phyloP scores from a whole-genome alignment of 441 rosid genomes.

The Daphne laureola region DNA sequence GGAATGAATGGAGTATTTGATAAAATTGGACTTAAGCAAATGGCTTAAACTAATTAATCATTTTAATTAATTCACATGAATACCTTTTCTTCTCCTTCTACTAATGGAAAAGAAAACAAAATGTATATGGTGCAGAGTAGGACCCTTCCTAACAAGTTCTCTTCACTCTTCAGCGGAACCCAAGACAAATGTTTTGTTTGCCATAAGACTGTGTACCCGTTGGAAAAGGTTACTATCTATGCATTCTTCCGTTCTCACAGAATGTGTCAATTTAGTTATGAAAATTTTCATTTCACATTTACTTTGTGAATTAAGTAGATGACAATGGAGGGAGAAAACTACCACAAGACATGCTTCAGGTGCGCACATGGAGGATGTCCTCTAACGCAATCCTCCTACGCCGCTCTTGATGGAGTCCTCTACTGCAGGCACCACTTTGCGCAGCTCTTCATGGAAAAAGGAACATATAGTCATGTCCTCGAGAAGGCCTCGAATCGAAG shows the following conservation, averaged over 20 bases:
- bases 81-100: neutral
- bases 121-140: slow-evolving; percentile 33
- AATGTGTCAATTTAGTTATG: no score
- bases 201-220: slow-evolving; percentile 73
- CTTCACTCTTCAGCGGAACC: slow-evolving; percentile 76
- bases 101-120: neutral
- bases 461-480: slow-evolving; percentile 72
- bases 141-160: slow-evolving; percentile 68
- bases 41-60: neutral
- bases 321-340: slow-evolving; percentile 84
- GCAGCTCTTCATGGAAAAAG: slow-evolving; percentile 86
- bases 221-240: slow-evolving; percentile 55
- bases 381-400: slow-evolving; percentile 84
- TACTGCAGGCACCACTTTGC: slow-evolving; percentile 92
- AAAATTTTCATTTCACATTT: no score
- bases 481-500: slow-evolving; percentile 55
- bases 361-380: slow-evolving; percentile 88
- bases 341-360: slow-evolving; percentile 87
- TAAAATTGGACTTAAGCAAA: no score
- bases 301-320: slow-evolving; percentile 38
- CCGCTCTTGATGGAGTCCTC: slow-evolving; percentile 74
- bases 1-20: no score
- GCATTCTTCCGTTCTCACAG: no score
- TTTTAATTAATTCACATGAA: neutral
- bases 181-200: slow-evolving; percentile 86